Conservation (phyloP, 257 asterid species). For the Nicotiana knightiana region DNA sequence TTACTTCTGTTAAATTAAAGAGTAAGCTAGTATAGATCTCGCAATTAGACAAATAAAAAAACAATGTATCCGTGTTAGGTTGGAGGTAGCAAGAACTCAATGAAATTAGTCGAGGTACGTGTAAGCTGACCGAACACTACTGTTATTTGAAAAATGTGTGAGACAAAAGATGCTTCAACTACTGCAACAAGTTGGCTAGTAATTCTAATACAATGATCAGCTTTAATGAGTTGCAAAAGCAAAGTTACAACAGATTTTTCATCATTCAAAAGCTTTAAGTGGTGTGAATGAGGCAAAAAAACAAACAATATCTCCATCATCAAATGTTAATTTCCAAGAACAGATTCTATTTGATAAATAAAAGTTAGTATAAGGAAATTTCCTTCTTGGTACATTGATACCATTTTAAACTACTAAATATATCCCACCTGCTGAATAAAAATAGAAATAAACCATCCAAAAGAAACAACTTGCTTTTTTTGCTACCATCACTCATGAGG, state of each 20-base stretch:
- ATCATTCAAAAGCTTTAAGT: slow-evolving; percentile 8
- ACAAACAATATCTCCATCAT: not conserved
- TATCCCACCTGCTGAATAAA: slow-evolving; percentile 2
- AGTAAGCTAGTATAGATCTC: not conserved
- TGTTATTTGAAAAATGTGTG: too few species aligned
- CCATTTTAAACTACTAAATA: not conserved
- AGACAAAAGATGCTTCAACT: not conserved
- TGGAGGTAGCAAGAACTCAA: too few species aligned
- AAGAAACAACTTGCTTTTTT: not conserved
- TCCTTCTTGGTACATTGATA: not conserved
- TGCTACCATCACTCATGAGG: not conserved
- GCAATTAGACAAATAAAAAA: not conserved
- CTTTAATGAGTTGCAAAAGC: not conserved
- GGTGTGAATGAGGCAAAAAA: not conserved
- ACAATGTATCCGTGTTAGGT: too few species aligned
- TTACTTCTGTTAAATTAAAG: too few species aligned
- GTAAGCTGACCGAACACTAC: too few species aligned
- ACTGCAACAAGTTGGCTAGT: not conserved
- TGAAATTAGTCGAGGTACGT: too few species aligned
- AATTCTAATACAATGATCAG: not conserved
- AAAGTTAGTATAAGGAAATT: not conserved
- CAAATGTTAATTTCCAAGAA: not conserved
- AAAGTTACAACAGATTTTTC: not conserved
- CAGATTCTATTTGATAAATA: not conserved
- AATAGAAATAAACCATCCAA: not conserved